Conservation (phyloP, 371 early-diverging fungal species). For the Mortierella sp. region DNA sequence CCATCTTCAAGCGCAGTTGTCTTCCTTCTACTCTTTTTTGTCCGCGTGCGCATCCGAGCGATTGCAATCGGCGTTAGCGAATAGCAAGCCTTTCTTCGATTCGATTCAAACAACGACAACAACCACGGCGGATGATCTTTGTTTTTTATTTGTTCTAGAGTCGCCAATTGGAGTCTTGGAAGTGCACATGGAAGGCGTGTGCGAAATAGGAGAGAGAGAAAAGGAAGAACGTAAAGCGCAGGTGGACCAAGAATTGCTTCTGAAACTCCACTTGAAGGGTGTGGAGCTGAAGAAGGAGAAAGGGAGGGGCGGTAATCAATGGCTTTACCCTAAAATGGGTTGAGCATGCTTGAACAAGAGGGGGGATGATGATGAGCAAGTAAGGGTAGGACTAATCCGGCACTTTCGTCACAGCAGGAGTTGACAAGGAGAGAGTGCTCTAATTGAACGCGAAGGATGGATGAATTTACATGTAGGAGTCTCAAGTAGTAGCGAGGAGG, state of each 20-base stretch:
- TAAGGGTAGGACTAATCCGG: neutral
- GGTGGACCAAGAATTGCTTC: neutral
- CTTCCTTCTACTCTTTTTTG: too few relatives aligned
- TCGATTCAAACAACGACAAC: too few relatives aligned
- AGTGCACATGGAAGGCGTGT: neutral
- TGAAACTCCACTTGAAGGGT: neutral
- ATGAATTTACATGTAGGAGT: too few relatives aligned
- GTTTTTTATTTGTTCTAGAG: too few relatives aligned
- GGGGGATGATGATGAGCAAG: neutral
- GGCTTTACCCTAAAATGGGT: slow-evolving; percentile 4
- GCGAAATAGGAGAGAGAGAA: neutral
- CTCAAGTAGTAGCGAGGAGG: neutral
- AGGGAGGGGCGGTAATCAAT: neutral
- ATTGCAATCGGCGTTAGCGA: too few relatives aligned
- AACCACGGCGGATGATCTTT: too few relatives aligned
- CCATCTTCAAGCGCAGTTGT: too few relatives aligned
- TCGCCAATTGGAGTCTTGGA: too few relatives aligned
- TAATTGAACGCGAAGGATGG: too few relatives aligned
- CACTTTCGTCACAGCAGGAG: neutral
- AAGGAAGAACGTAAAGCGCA: neutral
- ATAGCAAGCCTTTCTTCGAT: too few relatives aligned
- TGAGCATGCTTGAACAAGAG: neutral
- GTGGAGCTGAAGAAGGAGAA: neutral
- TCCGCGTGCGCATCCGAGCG: too few relatives aligned
- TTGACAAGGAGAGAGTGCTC: neutral